A percentile compares a stretch with the other conserved stretches of the same genome.
Conservation (phyloP, 2,329 filamentous ascomycete species). For the Capronia americana region DNA sequence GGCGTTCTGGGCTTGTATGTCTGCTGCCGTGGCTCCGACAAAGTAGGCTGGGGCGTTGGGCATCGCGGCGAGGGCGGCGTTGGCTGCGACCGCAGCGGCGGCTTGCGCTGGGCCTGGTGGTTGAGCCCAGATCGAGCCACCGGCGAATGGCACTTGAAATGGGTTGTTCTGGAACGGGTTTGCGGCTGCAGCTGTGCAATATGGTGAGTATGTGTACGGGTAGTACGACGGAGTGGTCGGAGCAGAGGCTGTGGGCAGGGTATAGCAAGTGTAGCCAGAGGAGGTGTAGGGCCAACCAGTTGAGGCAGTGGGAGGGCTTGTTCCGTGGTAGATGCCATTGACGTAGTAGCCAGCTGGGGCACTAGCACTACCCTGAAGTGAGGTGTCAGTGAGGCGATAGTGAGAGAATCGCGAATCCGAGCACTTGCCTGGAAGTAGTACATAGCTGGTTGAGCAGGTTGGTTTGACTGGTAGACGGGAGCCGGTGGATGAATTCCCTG, state of each 20-base stretch:
- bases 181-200: constrained; percentile 31
- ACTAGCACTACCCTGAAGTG: constrained; percentile 29
- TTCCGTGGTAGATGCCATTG: constrained; percentile 37
- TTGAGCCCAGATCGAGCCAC: constrained; percentile 24
- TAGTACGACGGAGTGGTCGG: constrained; percentile 23
- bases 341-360: constrained; percentile 36
- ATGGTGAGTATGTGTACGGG: constrained; percentile 35
- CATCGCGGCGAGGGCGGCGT: constrained; percentile 35
- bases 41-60: constrained; percentile 39
- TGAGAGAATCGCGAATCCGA: neutral
- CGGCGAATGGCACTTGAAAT: constrained; percentile 9
- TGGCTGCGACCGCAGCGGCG: constrained; percentile 36
- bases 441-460: constrained; percentile 31
- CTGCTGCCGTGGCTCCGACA: constrained; percentile 37
- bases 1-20: constrained; percentile 44
- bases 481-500: constrained; percentile 40
- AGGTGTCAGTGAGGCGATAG: constrained; percentile 20
- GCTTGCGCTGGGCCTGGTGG: constrained; percentile 34
- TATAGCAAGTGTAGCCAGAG: constrained; percentile 36
- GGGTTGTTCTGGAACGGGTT: constrained; percentile 10
- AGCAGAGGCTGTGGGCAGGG: constrained; percentile 30
- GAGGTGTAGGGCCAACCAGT: constrained; percentile 39
- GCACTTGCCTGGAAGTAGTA: constrained; percentile 36
- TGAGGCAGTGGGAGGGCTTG: constrained; percentile 26
- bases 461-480: constrained; percentile 36